Base-by-base conservation (phyloP, 768 basidiomycete species). In the Lenzites betulinus region DNA sequence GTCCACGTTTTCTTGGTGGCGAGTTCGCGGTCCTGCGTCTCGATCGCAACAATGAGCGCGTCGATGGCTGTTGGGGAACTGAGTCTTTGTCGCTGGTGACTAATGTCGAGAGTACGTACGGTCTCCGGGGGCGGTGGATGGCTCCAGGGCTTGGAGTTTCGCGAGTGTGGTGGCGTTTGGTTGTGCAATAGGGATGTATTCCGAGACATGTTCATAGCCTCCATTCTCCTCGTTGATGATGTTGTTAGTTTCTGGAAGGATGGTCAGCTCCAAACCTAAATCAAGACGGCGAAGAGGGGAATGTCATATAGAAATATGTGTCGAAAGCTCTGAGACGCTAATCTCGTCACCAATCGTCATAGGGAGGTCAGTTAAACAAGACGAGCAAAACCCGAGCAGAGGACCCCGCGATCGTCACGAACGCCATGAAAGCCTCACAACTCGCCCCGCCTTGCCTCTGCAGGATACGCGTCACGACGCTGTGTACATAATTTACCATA, bases 41-140 rank as follows among this genome's bases (percentile, higher is more conserved):
- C 88, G 51, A 93, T 81, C 2, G 82, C 92, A 9, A 97, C 93
- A 62, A 97, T 88, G 30, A 98, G 73, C 6, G 88, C 94, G 65
- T 95, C 93, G 56, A 97, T 81, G 2, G 93, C 95, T 90, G 67
- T 13, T 16, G 52, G 50, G 2, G 44, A 60, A 43, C 26, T 22
- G 30, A 7, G 38, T 28, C n/a, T n/a, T n/a, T n/a, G n/a, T 13
- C 20, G 8, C 46, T 62, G 35, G 62, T 12, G 26, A 25, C n/a
- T n/a, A 39, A 18, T 5, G 35, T 35, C 11, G 7, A 25, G 35
- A 30, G 16, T 8, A 75, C 88, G 66, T 71, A 92, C 90, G 81
- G 67, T 93, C 92, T 36, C 90, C 91, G 16, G 74, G 64, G 2
- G 76, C 75, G 1, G 75, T 76, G 3, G 88, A 86, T 3, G 89